Evolutionary conservation across 345 rosid genomes (phyloP).

Genomic region (Arabis hirsuta): DNA sequence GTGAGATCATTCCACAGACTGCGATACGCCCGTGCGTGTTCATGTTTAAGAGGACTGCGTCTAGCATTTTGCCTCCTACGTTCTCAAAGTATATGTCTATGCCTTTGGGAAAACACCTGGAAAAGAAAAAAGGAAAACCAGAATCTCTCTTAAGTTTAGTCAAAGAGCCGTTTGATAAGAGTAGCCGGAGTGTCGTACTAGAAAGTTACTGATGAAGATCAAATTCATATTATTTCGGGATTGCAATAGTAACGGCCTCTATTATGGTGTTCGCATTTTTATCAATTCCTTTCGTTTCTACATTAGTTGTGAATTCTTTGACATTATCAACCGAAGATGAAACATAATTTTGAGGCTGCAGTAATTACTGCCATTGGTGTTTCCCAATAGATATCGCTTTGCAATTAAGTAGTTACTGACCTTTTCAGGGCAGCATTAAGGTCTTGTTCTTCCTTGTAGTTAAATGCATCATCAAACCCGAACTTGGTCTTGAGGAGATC

Average conservation of each 20-base stretch:
- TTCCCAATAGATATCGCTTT: not conserved
- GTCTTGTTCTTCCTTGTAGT: constrained; percentile 68
- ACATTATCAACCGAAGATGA: constrained; percentile 1
- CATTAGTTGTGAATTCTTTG: constrained; percentile 7
- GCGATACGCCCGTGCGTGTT: constrained; percentile 49
- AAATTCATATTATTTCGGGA: no score
- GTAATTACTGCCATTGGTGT: no score
- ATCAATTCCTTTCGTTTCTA: not conserved
- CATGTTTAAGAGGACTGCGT: constrained; percentile 62
- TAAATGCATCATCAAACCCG: constrained; percentile 77
- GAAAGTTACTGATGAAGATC: no score
- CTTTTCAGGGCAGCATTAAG: constrained; percentile 62
- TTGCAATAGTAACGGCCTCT: no score
- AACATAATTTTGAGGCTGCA: no score
- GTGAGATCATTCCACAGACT: constrained; percentile 64
- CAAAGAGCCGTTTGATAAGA: no score
- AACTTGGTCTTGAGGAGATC: constrained; percentile 63
- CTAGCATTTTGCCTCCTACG: constrained; percentile 61
- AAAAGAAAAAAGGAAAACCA: not conserved
- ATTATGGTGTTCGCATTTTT: no score
- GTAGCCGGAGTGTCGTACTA: no score
- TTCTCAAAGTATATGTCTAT: constrained; percentile 63
- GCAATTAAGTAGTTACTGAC: constrained; percentile 35
- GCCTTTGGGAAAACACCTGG: constrained; percentile 49
- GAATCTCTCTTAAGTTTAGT: not conserved